phyloP scores from a whole-genome alignment of 2,329 filamentous ascomycete genomes.

The Colletotrichum sp. region DNA sequence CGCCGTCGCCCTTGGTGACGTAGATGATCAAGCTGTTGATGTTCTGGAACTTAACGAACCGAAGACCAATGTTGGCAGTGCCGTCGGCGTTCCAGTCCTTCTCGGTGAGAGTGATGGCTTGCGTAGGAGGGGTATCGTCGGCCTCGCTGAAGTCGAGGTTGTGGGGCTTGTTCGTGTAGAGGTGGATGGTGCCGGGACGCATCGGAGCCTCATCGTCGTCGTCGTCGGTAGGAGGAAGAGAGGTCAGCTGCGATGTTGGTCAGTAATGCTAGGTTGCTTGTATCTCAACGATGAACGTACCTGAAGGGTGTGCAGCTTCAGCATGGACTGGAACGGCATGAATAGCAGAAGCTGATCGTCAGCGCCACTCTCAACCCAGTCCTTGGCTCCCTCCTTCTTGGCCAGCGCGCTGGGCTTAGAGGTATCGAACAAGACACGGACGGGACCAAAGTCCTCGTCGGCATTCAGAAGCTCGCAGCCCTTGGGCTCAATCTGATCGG shows the following conservation, averaged over 20 bases:
- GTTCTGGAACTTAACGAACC: constrained; percentile 98
- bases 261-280: background rate
- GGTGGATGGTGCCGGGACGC: constrained; percentile 80
- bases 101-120: constrained; percentile 75
- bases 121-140: constrained; percentile 82
- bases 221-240: constrained; percentile 65
- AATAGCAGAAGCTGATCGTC: constrained; percentile 97
- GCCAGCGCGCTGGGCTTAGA: constrained; percentile 69
- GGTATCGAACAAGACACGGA: constrained; percentile 75
- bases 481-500: constrained; percentile 78
- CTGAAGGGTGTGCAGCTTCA: constrained; percentile 88
- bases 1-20: constrained; percentile 83
- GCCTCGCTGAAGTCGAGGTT: constrained; percentile 96
- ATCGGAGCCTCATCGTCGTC: constrained; percentile 79
- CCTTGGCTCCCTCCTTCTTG: constrained; percentile 63
- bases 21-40: constrained; percentile 87
- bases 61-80: constrained; percentile 74
- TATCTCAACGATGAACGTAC: constrained; percentile 39
- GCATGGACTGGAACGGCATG: constrained; percentile 83
- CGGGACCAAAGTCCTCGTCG: constrained; percentile 76
- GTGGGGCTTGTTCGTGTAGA: constrained; percentile 88
- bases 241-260: constrained; percentile 72
- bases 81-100: constrained; percentile 84
- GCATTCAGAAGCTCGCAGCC: constrained; percentile 89
- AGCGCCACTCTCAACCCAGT: constrained; percentile 96